These are phyloP conservation scores for Rhynchosporium agropyri DNA, from an alignment of 2,329 filamentous ascomycete genomes.

Conservation along the genomic window DNA sequence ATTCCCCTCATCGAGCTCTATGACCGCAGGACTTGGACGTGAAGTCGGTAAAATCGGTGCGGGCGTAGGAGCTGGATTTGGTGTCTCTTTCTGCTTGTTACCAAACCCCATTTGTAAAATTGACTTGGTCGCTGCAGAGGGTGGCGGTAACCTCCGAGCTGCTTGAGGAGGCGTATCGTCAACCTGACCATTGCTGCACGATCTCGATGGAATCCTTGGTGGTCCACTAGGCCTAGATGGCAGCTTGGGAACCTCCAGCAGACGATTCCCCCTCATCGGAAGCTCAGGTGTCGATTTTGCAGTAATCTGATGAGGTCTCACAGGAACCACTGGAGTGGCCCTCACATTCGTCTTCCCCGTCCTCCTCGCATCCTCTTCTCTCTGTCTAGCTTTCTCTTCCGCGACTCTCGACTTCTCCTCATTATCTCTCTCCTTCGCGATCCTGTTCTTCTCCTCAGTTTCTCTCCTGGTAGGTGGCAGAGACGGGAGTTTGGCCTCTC, in stretches of 20 bases:
- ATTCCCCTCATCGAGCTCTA: conserved; percentile 84
- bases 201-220: conserved; percentile 47
- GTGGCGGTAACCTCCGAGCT: conserved; percentile 34
- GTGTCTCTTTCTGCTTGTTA: conserved; percentile 34
- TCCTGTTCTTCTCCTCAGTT: conserved; percentile 50
- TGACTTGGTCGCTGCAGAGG: conserved; percentile 26
- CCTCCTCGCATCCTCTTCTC: conserved; percentile 14
- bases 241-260: conserved; percentile 37
- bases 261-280: conserved; percentile 36
- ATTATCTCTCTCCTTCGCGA: conserved; percentile 45
- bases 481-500: conserved; percentile 58
- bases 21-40: conserved; percentile 51
- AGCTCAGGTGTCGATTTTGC: conserved; percentile 46
- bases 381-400: conserved; percentile 50
- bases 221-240: conserved; percentile 45
- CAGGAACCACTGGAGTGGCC: conserved; percentile 45
- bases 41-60: conserved; percentile 20
- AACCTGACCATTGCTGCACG: conserved; percentile 16
- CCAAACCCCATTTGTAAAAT: conserved; percentile 37
- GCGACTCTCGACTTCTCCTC: conserved; percentile 48
- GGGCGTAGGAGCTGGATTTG: conserved; percentile 29
- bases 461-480: conserved; percentile 60
- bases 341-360: conserved; percentile 45
- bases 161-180: conserved; percentile 28
- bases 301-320: conserved; percentile 27